A percentile compares a stretch with the other conserved stretches of the same genome.
Conservation (phyloP, 345 rosid species). For the Ailanthus altissimus region DNA sequence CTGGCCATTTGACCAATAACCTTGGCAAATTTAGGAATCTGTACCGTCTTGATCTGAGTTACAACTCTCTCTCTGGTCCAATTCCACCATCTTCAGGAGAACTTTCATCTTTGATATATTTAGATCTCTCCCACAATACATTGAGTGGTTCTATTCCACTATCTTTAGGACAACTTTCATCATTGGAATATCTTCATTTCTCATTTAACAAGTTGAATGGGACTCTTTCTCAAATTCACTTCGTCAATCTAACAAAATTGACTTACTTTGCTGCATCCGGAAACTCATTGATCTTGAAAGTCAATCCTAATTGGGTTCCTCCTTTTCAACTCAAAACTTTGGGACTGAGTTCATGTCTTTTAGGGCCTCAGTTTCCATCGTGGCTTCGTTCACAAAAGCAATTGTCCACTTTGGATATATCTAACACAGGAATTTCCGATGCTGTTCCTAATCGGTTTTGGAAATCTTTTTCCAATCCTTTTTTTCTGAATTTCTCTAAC, state of each 20-base stretch:
- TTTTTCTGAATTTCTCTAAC: constrained; percentile 18
- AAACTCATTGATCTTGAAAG: not conserved
- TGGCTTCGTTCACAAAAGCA: constrained; percentile 27
- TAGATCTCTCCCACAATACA: not conserved
- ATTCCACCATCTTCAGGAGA: not conserved
- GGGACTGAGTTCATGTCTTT: constrained; percentile 20
- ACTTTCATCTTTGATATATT: not conserved
- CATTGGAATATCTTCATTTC: not conserved
- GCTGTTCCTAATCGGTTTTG: constrained; percentile 30
- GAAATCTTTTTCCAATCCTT: not conserved
- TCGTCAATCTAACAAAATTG: constrained; percentile 6
- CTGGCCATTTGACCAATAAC: not conserved
- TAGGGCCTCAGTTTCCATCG: constrained; percentile 30
- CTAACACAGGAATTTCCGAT: constrained; percentile 20
- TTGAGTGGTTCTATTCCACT: not conserved
- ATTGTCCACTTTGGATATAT: constrained; percentile 24
- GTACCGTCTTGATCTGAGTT: not conserved
- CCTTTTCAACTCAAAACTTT: constrained; percentile 10
- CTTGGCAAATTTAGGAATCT: not conserved
- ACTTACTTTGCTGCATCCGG: rapidly evolving
- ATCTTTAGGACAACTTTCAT: not conserved
- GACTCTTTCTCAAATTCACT: constrained; percentile 3
- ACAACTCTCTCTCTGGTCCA: constrained; percentile 2
- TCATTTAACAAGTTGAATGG: not conserved
- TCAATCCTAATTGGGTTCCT: constrained; percentile 22